These are phyloP conservation scores for Annona cherimola DNA, from an alignment of 164 flowering plant genomes.

Conservation along the genomic window DNA sequence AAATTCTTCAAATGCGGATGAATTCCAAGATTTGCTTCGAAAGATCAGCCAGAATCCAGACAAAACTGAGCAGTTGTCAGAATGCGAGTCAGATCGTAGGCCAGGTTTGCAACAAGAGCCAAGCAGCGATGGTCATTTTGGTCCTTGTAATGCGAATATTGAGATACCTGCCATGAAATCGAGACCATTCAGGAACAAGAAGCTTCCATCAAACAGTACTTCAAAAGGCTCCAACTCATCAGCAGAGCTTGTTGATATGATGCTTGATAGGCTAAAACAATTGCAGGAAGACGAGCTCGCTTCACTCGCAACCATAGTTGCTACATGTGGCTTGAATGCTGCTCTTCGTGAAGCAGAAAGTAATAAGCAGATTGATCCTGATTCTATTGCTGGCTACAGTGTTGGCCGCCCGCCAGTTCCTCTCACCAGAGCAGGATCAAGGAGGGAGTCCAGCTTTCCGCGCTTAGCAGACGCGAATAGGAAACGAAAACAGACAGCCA, in stretches of 20 bases:
- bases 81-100: slow-evolving; percentile 47
- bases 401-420: slow-evolving; percentile 11
- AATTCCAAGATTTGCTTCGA: slow-evolving; percentile 51
- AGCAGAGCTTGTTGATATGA: slow-evolving; percentile 51
- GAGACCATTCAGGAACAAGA: slow-evolving; percentile 25
- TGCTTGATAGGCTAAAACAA: slow-evolving; percentile 71
- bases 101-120: slow-evolving; percentile 31
- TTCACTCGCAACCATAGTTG: slow-evolving; percentile 91
- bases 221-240: slow-evolving; percentile 8
- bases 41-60: slow-evolving; percentile 78
- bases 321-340: slow-evolving; percentile 92
- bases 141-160: slow-evolving; percentile 1
- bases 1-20: slow-evolving; percentile 45
- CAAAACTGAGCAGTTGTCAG: slow-evolving; percentile 30
- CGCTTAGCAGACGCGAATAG: slow-evolving; percentile 13
- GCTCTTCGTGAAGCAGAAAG: slow-evolving; percentile 59
- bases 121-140: slow-evolving; percentile 12
- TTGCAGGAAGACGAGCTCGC: slow-evolving; percentile 81
- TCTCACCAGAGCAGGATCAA: slow-evolving; percentile 17
- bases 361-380: slow-evolving; percentile 29
- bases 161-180: slow-evolving; percentile 10
- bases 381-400: slow-evolving; percentile 12
- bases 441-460: slow-evolving; percentile 12
- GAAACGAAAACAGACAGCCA: slow-evolving; percentile 29
- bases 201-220: slow-evolving; percentile 21